Evolutionary conservation across 176 grass and related monocot species (phyloP).

Genomic region (Panicum miliaceum): DNA sequence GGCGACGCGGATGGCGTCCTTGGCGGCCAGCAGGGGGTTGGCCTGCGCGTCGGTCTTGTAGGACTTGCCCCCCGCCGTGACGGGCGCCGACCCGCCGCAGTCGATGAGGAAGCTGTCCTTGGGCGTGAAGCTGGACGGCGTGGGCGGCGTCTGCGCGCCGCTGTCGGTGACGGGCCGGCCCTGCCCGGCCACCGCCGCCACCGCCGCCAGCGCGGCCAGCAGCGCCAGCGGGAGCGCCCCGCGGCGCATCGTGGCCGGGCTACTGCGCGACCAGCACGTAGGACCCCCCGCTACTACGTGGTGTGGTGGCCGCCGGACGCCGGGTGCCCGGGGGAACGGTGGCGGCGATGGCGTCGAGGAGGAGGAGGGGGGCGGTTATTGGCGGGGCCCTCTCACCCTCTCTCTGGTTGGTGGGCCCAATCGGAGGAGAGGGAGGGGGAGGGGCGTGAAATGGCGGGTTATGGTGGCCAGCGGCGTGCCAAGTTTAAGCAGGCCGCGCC

Average conservation of each 20-base stretch:
- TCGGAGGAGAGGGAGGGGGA: conserved; percentile 54
- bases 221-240: conserved; percentile 48
- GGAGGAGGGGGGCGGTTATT: not conserved
- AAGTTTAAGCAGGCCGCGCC: conserved; percentile 36
- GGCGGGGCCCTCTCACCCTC: conserved; percentile 48
- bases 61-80: conserved; percentile 51
- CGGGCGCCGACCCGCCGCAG: conserved; percentile 55
- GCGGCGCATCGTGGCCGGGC: conserved; percentile 8
- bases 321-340: too few species aligned
- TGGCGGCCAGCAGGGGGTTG: conserved; percentile 62
- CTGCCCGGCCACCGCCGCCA: conserved; percentile 36
- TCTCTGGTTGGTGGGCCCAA: conserved; percentile 60
- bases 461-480: conserved; percentile 26
- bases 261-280: not conserved
- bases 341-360: not conserved
- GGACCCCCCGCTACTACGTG: too few species aligned
- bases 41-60: conserved; percentile 79
- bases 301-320: too few species aligned
- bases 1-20: conserved; percentile 61
- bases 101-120: conserved; percentile 80
- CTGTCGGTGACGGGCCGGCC: conserved; percentile 37
- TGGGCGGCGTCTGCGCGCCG: conserved; percentile 17
- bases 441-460: conserved; percentile 39
- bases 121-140: conserved; percentile 56
- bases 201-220: conserved; percentile 1